A percentile compares a stretch with the other conserved stretches of the same genome.
phyloP scores from a whole-genome alignment of 768 basidiomycete species.

The Russula dissimulans region DNA sequence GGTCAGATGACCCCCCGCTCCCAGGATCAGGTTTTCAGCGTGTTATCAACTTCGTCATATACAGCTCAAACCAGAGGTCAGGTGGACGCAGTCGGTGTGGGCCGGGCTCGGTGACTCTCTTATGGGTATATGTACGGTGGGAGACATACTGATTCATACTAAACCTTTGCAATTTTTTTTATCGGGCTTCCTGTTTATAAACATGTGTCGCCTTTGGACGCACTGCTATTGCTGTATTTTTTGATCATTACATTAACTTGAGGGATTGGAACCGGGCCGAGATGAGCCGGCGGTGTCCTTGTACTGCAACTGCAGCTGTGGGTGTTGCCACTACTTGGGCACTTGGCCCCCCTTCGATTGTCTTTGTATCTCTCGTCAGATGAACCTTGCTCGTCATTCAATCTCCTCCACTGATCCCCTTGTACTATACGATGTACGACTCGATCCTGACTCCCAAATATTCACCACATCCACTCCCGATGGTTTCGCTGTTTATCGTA shows the following conservation, averaged over 20 bases:
- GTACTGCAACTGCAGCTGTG: neutral
- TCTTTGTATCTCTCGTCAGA: constrained; percentile 30
- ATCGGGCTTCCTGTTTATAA: neutral
- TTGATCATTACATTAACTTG: neutral
- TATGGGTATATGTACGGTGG: constrained; percentile 1
- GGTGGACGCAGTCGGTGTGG: constrained; percentile 19
- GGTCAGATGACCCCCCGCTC: constrained; percentile 14
- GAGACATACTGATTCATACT: neutral
- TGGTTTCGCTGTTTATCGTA: constrained; percentile 76
- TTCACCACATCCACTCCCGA: constrained; percentile 73
- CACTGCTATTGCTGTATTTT: constrained; percentile 3
- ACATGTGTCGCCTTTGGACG: constrained; percentile 3
- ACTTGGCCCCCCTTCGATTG: constrained; percentile 5
- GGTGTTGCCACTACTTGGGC: neutral
- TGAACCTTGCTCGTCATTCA: constrained; percentile 82
- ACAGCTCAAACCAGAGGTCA: constrained; percentile 16
- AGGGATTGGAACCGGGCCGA: constrained; percentile 5
- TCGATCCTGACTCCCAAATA: constrained; percentile 72
- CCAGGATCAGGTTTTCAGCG: constrained; percentile 13
- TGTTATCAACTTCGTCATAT: constrained; percentile 11
- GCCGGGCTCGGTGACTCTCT: constrained; percentile 12
- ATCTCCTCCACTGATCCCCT: constrained; percentile 70
- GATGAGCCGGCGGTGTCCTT: neutral
- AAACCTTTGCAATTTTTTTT: neutral
- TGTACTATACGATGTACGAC: constrained; percentile 66